phyloP scores from a whole-genome alignment of 2,329 filamentous ascomycete species.

The Pseudogymnoascus sp. region DNA sequence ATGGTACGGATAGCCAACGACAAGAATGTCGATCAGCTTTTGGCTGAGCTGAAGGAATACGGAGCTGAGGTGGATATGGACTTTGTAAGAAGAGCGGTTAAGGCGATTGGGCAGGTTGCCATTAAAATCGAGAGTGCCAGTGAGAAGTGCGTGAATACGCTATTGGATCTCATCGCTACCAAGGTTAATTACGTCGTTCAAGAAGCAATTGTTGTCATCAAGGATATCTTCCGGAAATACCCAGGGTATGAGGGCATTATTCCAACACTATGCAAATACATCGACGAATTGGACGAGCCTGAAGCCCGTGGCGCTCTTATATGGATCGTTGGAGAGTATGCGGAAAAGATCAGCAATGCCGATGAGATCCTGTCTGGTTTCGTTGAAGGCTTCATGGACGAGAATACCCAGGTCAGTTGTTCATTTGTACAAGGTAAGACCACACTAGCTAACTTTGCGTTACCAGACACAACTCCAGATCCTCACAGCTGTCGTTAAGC shows the following conservation, averaged over 20 bases:
- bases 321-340: slow-evolving; percentile 98
- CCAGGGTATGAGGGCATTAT: slow-evolving; percentile 98
- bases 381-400: slow-evolving; percentile 89
- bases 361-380: slow-evolving; percentile 87
- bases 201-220: slow-evolving; percentile 97
- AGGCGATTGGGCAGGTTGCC: slow-evolving; percentile 93
- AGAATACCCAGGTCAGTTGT: slow-evolving; percentile 74
- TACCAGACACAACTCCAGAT: slow-evolving; percentile 90
- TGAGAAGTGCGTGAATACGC: slow-evolving; percentile 89
- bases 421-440: not conserved
- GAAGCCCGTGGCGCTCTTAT: slow-evolving; percentile 84
- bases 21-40: slow-evolving; percentile 86
- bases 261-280: slow-evolving; percentile 88
- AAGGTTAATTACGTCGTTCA: slow-evolving; percentile 99
- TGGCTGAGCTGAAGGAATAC: slow-evolving; percentile 94
- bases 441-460: slow-evolving; percentile 14
- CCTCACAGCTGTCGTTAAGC: slow-evolving; percentile 89
- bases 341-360: slow-evolving; percentile 98
- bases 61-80: slow-evolving; percentile 99
- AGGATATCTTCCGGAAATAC: slow-evolving; percentile 96
- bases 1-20: slow-evolving; percentile 99
- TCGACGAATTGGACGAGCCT: slow-evolving; percentile 93
- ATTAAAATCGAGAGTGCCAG: slow-evolving; percentile 96
- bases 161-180: slow-evolving; percentile 89
- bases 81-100: slow-evolving; percentile 87